phyloP scores from a whole-genome alignment of 2,329 filamentous ascomycete genomes.

The Trichoderma koningiopsis region DNA sequence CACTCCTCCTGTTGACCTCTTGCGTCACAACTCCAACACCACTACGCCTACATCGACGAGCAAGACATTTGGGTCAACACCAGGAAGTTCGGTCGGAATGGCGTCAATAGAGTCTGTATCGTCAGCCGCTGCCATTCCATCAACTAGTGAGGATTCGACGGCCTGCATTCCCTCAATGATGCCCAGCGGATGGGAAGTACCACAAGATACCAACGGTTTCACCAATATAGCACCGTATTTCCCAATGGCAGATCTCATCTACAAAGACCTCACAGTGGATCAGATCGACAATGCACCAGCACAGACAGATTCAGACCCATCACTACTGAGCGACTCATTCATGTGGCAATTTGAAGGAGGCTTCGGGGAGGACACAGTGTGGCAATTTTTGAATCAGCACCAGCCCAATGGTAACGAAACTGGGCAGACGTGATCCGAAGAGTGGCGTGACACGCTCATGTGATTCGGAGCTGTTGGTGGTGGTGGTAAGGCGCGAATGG shows the following conservation, averaged over 20 bases:
- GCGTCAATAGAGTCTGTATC: not conserved
- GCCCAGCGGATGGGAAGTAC: conserved; percentile 43
- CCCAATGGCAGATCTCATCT: conserved; percentile 59
- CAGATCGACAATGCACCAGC: conserved; percentile 35
- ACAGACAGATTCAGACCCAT: conserved; percentile 26
- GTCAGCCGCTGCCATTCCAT: not conserved
- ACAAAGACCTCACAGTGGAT: conserved; percentile 56
- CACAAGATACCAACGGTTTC: conserved; percentile 50
- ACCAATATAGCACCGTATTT: conserved; percentile 57
- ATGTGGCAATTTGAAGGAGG: conserved; percentile 58
- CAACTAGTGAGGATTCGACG: not conserved
- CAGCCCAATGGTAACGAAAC: conserved; percentile 34
- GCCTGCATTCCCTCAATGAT: conserved; percentile 7
- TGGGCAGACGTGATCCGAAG: not conserved
- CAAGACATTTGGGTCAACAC: conserved; percentile 27
- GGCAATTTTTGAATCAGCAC: conserved; percentile 58
- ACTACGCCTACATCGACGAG: conserved; percentile 26
- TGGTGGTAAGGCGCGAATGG: not conserved
- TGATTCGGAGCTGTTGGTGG: not conserved
- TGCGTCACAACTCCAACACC: conserved; percentile 23
- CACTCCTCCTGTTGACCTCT: conserved; percentile 20
- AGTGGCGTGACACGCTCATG: not conserved
- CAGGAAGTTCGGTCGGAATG: conserved; percentile 22
- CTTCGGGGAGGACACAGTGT: conserved; percentile 58
- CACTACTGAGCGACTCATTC: conserved; percentile 24